These are phyloP conservation scores for Kluyveromyces aestuarii DNA, from an alignment of 805 yeast species.

Conservation along the genomic window DNA sequence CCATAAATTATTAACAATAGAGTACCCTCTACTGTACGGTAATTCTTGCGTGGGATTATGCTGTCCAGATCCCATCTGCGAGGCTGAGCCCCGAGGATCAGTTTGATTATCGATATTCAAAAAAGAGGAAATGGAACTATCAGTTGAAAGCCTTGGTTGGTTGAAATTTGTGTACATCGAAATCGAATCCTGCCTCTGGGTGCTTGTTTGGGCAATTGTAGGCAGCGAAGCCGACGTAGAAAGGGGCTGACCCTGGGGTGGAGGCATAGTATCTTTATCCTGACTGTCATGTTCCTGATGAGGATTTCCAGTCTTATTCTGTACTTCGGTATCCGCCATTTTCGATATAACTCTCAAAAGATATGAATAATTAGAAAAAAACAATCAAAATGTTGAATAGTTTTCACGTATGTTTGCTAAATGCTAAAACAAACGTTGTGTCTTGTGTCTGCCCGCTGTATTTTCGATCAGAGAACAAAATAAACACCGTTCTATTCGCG, in stretches of 20 bases:
- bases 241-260: conserved; percentile 6
- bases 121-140: conserved; percentile 18
- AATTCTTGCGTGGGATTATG: conserved; percentile 4
- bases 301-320: not conserved
- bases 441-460: not conserved
- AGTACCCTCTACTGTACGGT: conserved; percentile 24
- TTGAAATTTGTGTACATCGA: conserved; percentile 15
- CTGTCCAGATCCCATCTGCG: conserved; percentile 10
- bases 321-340: not conserved
- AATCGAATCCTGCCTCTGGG: conserved; percentile 10
- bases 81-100: conserved; percentile 1
- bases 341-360: not conserved
- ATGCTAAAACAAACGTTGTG: not conserved
- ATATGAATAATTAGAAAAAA: too few species aligned
- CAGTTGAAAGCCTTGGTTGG: conserved; percentile 16
- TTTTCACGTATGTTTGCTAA: not conserved
- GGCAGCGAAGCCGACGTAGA: not conserved
- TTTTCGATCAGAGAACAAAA: not conserved
- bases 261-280: conserved; percentile 6
- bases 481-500: not conserved
- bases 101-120: conserved; percentile 13
- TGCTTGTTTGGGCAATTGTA: not conserved
- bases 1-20: conserved; percentile 24
- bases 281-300: not conserved
- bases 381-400: not conserved